These are phyloP conservation scores for Rutstroemia sp. DNA, from an alignment of 2,329 filamentous ascomycete species.

Conservation along the genomic window DNA sequence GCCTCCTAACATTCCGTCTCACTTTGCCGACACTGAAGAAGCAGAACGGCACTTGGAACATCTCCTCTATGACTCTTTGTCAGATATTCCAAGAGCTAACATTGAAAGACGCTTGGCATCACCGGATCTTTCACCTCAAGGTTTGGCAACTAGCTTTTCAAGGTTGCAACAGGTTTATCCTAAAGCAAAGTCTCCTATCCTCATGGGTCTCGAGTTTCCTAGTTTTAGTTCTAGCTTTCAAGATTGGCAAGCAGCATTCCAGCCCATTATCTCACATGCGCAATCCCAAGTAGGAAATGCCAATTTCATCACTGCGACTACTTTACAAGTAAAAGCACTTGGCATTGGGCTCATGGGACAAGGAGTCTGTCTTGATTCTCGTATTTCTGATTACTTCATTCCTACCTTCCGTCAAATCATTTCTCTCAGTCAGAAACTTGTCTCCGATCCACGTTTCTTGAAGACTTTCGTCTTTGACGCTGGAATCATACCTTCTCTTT, in stretches of 20 bases:
- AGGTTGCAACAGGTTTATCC: slow-evolving; percentile 6
- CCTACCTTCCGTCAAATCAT: slow-evolving; percentile 14
- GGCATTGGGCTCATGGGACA: slow-evolving; percentile 11
- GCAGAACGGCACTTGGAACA: slow-evolving; percentile 5
- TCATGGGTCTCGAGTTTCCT: slow-evolving; percentile 6
- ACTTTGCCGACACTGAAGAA: slow-evolving; percentile 1
- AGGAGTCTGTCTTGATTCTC: slow-evolving; percentile 6
- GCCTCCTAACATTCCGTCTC: neutral
- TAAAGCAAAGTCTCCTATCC: slow-evolving; percentile 5
- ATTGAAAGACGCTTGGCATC: slow-evolving; percentile 6
- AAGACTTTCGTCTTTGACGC: slow-evolving; percentile 21
- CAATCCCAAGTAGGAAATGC: neutral
- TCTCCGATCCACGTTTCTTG: slow-evolving; percentile 12
- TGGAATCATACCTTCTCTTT: slow-evolving; percentile 18
- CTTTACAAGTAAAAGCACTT: slow-evolving; percentile 12
- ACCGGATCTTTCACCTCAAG: slow-evolving; percentile 6
- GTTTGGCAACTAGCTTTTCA: slow-evolving; percentile 7
- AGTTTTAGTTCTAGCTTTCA: slow-evolving; percentile 10
- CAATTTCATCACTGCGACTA: slow-evolving; percentile 15
- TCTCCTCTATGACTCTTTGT: slow-evolving; percentile 6
- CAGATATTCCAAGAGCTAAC: slow-evolving; percentile 4
- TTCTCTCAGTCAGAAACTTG: slow-evolving; percentile 8
- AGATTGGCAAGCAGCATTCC: slow-evolving; percentile 16
- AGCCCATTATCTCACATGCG: slow-evolving; percentile 10
- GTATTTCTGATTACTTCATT: slow-evolving; percentile 4